Evolutionary conservation across 1,284 basidiomycete genomes (phyloP), one percentile per base, ranked within the genome.

Genomic region (Takashimella koratensis): DNA sequence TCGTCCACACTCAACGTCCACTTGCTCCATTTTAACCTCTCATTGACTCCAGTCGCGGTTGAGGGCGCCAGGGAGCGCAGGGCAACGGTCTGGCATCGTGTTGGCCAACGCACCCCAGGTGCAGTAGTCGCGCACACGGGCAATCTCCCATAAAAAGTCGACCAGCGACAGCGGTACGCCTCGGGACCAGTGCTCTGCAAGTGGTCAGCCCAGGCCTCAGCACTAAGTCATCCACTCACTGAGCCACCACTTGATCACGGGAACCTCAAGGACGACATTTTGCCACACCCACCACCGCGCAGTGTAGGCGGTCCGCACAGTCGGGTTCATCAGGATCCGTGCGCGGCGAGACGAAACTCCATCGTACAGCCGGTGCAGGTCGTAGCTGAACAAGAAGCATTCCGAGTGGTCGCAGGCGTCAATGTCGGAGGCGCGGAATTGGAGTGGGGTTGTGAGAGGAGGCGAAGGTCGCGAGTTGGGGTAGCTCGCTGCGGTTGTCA

Each of bases 331-430:
- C 59, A 71, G 76, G 51, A 82, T 79, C 25, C 71, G 71, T 1
- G 76, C 75, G 10, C 65, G 68, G 11, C 64, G 49, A 16, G 49
- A 51, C 27, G 71, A 60, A 43, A 79, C 58, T 11, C 36, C 40
- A 19, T 68, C 66, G 53, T 80, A 78, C 26, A 80, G 54, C 3
- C 81, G 77, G 54, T 83, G 78, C 24, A 84, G 67, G 65, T 84
- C 83, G 66, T 82, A 82, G 4, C 79, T 80, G 16, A 81, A 71
- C 47, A 82, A 63, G 70, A 83, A 81, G 39, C 79, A 82, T 69
- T 84, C 83, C 21, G 77, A 79, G 40, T 80, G 79, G 61, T 77
- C 79, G 66, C 83, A 84, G 52, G 79, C 78, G 6, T 64, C 71
- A 21, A 70, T 59, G 1, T 56, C 63, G 11, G 78, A 79, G 11